Percentiles rank a stretch among this genome's conserved stretches.
These are phyloP conservation scores for Fusarium continuum DNA, from an alignment of 2,329 filamentous ascomycete species.

Conservation along the genomic window DNA sequence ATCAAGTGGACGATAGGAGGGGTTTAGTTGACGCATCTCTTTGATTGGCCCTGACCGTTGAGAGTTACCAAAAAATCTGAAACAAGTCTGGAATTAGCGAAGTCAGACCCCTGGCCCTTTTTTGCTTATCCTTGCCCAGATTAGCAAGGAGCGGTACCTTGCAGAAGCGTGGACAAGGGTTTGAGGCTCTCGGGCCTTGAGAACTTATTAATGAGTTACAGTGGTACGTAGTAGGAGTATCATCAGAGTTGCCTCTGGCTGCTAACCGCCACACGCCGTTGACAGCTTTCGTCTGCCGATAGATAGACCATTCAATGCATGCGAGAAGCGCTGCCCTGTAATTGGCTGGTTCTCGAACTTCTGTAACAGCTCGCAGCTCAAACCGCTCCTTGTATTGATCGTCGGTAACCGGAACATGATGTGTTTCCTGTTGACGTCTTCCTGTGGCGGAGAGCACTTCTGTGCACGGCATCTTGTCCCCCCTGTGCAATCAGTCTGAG, in stretches of 20 bases:
- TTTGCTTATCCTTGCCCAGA: slow-evolving; percentile 19
- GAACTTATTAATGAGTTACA: not conserved
- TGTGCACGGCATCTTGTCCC: slow-evolving; percentile 9
- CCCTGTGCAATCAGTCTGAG: slow-evolving; percentile 34
- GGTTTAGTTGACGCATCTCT: not conserved
- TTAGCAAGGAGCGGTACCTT: slow-evolving; percentile 31
- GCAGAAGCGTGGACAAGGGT: slow-evolving; percentile 23
- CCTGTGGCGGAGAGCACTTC: slow-evolving; percentile 6
- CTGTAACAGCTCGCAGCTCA: slow-evolving; percentile 26
- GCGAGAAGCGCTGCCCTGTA: not conserved
- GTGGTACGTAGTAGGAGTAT: not conserved
- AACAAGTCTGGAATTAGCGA: slow-evolving; percentile 32
- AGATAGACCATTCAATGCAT: not conserved
- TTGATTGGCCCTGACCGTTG: slow-evolving; percentile 25
- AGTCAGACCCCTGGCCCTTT: slow-evolving; percentile 3
- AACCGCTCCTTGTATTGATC: slow-evolving; percentile 23
- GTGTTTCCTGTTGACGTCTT: slow-evolving; percentile 31
- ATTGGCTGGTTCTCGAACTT: slow-evolving; percentile 12
- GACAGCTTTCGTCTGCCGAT: not conserved
- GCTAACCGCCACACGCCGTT: not conserved
- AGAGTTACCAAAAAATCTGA: slow-evolving; percentile 25
- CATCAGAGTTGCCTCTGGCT: slow-evolving; percentile 12
- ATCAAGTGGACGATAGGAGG: slow-evolving; percentile 5
- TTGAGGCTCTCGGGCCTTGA: slow-evolving; percentile 7
- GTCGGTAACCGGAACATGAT: slow-evolving; percentile 23